Evolutionary conservation across 495 filamentous ascomycete genomes (phyloP).

Genomic region (Podospora appendiculata): DNA sequence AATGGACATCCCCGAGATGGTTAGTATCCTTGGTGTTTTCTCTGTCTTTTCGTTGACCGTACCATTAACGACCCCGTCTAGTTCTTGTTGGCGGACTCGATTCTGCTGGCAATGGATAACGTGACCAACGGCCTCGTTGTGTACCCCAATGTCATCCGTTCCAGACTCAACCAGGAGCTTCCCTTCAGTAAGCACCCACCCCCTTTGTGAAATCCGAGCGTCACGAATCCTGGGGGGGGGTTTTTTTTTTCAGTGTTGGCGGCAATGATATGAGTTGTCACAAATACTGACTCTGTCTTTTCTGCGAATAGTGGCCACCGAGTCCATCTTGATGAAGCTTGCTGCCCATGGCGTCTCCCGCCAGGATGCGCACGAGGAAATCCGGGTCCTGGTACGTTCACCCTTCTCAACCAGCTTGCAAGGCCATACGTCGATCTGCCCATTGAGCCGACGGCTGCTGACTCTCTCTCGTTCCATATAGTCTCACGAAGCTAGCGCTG

Average conservation of each 20-base stretch:
- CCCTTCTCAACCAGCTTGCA: background rate
- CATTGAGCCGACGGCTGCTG: background rate
- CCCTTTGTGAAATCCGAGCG: no score
- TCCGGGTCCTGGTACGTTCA: conserved; percentile 57
- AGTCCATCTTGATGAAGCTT: conserved; percentile 82
- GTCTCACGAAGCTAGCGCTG: conserved; percentile 71
- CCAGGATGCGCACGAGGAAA: conserved; percentile 89
- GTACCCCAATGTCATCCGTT: conserved; percentile 70
- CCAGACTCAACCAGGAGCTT: conserved; percentile 65
- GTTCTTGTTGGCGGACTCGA: conserved; percentile 77
- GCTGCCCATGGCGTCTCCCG: conserved; percentile 66
- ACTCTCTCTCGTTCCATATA: background rate
- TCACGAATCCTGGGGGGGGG: no score
- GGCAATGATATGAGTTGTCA: no score
- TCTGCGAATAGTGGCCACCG: conserved; percentile 53
- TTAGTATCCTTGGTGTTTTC: background rate
- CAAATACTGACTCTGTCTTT: background rate
- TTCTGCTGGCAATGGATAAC: conserved; percentile 75
- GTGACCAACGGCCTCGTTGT: conserved; percentile 76
- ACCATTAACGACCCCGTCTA: background rate
- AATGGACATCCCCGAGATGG: conserved; percentile 61
- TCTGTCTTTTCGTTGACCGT: no score
- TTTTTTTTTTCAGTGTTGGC: no score
- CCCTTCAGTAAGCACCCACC: conserved; percentile 52
- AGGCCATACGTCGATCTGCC: background rate